A percentile compares a stretch with the other conserved stretches of the same genome.
Conservation (phyloP, 345 rosid species). For the Camelina laxa region DNA sequence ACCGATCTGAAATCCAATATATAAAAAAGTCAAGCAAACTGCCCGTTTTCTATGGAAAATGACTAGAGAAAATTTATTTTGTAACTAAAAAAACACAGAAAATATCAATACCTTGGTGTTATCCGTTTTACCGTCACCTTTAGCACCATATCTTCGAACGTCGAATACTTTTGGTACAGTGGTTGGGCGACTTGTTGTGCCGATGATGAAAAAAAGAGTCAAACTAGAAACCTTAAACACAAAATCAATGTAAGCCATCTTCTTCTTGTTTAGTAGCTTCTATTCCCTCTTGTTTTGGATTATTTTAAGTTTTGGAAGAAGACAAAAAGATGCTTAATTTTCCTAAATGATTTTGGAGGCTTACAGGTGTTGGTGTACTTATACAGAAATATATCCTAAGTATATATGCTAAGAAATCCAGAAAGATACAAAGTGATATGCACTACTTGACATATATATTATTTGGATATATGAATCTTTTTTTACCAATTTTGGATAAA, state of each 20-base stretch:
- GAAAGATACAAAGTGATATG: neutral
- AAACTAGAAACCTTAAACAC: neutral
- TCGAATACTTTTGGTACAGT: neutral
- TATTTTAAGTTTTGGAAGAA: neutral
- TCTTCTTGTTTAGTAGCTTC: neutral
- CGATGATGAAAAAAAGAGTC: neutral
- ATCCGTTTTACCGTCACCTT: constrained; percentile 13
- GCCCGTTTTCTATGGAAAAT: neutral
- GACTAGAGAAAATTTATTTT: neutral
- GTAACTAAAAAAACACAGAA: neutral
- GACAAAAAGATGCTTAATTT: neutral
- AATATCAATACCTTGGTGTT: constrained; percentile 7
- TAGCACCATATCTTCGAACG: constrained; percentile 16
- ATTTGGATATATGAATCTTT: too few relatives aligned
- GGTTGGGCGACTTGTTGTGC: neutral
- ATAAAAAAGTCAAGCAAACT: neutral
- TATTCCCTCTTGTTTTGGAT: neutral
- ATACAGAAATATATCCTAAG: neutral
- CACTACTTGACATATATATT: too few relatives aligned
- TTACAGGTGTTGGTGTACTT: neutral
- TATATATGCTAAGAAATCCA: neutral
- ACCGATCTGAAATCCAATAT: neutral
- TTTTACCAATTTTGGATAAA: neutral
- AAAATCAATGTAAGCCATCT: neutral
- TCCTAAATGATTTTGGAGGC: neutral